Evolutionary conservation across 352 stramenopile genomes (phyloP), one percentile per base, ranked within the genome.

Genomic region (Globisporangium alternatum): DNA sequence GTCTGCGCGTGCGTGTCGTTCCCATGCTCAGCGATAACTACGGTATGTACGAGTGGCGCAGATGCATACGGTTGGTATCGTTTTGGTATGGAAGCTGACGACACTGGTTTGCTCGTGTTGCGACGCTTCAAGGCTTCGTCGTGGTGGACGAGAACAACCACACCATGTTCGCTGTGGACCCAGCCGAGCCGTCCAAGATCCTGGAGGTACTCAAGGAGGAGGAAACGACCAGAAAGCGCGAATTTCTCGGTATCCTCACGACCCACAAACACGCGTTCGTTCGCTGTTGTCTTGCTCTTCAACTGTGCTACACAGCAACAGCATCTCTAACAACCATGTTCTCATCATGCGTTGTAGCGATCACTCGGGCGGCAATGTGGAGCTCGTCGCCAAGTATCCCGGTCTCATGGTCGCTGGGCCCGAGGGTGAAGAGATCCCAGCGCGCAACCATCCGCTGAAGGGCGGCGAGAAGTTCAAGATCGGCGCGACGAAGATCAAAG

Each of bases 221-320:
- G 56, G 81, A 91, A 35, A 69, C 70, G 3, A 69, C 65, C 28
- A 76, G 72, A 54, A 88, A 91, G 45, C 84, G 86, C 33, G 70
- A 87, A 59, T 92, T 95, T 47, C 71, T 92, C 15, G 86, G 80
- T 5, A 95, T 98, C 39, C 75, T 98, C 33, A 98, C 91, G 22
- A 98, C 94, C 2, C 94, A 98, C 80, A 96, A 97, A 63, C 94
- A 98, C 84, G 75, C 66, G 87, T 95, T 81, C 53, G 81, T 75
- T 19, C 33, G 3, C 3, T 15, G 25, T 28, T 47, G 2, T 52
- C 21, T 10, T 45, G n/a, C 8, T 10, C 12, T 31, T 21, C n/a
- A 21, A 45, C 4, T 31, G n/a, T 45, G 5, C 25, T 28, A 9
- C 13, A 12, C 13, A 8, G 17, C 19, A 17, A 17, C n/a, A 19